Percentiles rank a stretch among this genome's conserved stretches.
phyloP scores from a whole-genome alignment of 495 filamentous ascomycete species.

The Neurospora sp. region DNA sequence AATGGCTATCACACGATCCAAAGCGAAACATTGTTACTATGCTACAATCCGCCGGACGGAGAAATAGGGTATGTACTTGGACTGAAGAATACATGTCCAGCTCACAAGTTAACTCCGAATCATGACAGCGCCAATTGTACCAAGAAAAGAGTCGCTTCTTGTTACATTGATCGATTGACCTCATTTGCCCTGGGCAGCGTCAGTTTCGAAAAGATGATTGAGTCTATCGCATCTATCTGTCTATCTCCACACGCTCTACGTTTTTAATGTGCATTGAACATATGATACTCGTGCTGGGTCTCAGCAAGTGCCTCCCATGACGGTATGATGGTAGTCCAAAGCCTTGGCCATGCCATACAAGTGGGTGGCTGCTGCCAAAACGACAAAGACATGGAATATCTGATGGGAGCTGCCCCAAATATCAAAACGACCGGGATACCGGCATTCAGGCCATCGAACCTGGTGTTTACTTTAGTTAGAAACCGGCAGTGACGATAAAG shows the following conservation, averaged over 20 bases:
- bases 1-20: neutral
- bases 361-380: constrained; percentile 56
- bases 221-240: neutral
- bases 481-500: neutral
- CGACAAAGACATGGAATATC: constrained; percentile 66
- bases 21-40: neutral
- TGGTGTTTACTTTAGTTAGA: constrained; percentile 1
- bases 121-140: neutral
- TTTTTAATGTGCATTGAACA: neutral
- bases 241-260: neutral
- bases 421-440: constrained; percentile 55
- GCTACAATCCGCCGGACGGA: neutral
- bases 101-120: neutral
- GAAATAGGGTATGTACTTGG: neutral
- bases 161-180: too few relatives aligned
- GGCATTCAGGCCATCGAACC: constrained; percentile 53
- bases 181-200: neutral
- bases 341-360: constrained; percentile 49
- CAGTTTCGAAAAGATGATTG: neutral
- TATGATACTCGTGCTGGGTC: neutral
- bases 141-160: neutral
- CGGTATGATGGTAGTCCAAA: constrained; percentile 38
- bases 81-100: neutral
- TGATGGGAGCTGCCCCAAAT: constrained; percentile 73
- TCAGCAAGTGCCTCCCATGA: constrained; percentile 26